A percentile compares a stretch with the other conserved stretches of the same genome.
These are phyloP conservation scores for Lodderomyces parapsilosis DNA, from an alignment of 1,139 yeast genomes.

Conservation along the genomic window DNA sequence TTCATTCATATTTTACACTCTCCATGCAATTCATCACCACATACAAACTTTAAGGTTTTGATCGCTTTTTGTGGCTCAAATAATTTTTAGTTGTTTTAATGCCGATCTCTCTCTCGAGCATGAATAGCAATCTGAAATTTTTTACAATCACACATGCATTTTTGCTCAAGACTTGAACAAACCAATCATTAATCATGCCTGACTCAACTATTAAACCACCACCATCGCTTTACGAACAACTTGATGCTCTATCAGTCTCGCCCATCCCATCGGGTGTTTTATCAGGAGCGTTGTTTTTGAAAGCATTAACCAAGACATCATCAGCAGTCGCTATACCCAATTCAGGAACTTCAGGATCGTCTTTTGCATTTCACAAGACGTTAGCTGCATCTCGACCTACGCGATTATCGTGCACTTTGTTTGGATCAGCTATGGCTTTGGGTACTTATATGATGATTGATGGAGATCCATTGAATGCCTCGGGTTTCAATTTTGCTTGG, in stretches of 20 bases:
- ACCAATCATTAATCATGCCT: background rate
- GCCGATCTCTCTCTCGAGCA: background rate
- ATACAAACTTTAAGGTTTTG: background rate
- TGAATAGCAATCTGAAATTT: background rate
- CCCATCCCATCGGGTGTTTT: slow-evolving; percentile 16
- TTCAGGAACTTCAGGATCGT: slow-evolving; percentile 9
- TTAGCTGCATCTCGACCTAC: slow-evolving; percentile 31
- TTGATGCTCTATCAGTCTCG: slow-evolving; percentile 13
- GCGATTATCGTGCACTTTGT: slow-evolving; percentile 39
- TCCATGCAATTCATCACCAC: too few species aligned
- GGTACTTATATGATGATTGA: slow-evolving; percentile 84
- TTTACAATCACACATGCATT: background rate
- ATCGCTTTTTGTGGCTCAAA: background rate
- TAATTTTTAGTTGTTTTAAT: background rate
- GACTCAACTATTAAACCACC: slow-evolving; percentile 1
- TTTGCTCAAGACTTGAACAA: too few species aligned
- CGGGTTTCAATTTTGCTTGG: slow-evolving; percentile 92
- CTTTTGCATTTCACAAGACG: slow-evolving; percentile 9
- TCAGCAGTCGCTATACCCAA: slow-evolving; percentile 7
- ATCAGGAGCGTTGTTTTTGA: slow-evolving; percentile 13
- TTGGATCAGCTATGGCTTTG: slow-evolving; percentile 69
- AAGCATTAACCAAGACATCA: slow-evolving; percentile 7
- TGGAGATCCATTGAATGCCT: slow-evolving; percentile 78
- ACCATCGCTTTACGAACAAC: slow-evolving; percentile 3
- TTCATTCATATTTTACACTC: too few species aligned